These are phyloP conservation scores for Lactarius evosmus DNA, from an alignment of 768 basidiomycete genomes.

Conservation along the genomic window DNA sequence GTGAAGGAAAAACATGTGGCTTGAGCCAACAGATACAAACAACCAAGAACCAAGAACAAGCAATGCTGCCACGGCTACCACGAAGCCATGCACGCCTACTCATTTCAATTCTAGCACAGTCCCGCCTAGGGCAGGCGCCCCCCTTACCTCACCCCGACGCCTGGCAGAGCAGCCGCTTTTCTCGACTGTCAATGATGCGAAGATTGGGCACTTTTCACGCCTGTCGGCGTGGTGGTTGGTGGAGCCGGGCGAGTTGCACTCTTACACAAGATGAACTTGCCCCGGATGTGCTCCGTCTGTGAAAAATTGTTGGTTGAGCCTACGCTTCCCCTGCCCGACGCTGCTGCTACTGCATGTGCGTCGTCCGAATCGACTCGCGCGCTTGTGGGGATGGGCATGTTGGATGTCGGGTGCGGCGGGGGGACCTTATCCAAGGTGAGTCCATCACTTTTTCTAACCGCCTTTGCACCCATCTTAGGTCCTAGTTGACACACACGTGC, in stretches of 20 bases:
- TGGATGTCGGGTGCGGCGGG: conserved; percentile 96
- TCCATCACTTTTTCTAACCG: no score
- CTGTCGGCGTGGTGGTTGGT: conserved; percentile 96
- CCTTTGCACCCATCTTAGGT: no score
- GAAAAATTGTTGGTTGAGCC: conserved; percentile 68
- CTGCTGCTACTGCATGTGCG: conserved; percentile 33
- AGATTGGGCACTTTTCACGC: conserved; percentile 86
- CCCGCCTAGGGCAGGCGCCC: neutral
- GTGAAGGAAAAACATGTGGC: no score
- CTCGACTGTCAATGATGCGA: conserved; percentile 66
- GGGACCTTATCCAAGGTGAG: conserved; percentile 88
- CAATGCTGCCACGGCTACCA: neutral
- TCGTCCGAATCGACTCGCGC: conserved; percentile 33
- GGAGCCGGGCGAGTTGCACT: conserved; percentile 82
- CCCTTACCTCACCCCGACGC: neutral
- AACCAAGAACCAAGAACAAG: no score
- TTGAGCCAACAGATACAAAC: no score
- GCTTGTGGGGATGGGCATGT: conserved; percentile 63
- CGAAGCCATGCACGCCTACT: neutral
- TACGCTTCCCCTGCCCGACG: no score
- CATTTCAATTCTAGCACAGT: neutral
- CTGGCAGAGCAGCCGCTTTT: neutral
- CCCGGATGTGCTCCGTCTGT: conserved; percentile 76
- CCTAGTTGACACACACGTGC: neutral
- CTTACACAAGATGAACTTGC: conserved; percentile 94